phyloP scores from a whole-genome alignment of 2,329 filamentous ascomycete species.

The Colletotrichum salicis region DNA sequence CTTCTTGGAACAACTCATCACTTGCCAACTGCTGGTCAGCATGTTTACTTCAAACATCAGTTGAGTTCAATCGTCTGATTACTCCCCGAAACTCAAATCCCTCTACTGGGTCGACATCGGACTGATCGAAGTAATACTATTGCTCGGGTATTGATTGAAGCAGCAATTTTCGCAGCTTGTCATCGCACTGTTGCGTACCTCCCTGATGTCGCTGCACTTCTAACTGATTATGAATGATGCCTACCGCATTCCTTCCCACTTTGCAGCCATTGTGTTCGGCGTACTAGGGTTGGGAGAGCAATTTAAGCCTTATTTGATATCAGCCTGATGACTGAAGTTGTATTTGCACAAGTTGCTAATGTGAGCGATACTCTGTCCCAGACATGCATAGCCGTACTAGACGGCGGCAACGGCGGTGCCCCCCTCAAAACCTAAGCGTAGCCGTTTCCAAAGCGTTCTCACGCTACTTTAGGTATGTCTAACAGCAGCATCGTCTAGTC shows the following conservation, averaged over 20 bases:
- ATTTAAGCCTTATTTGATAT: neutral
- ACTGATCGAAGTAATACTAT: neutral
- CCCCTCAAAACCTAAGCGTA: neutral
- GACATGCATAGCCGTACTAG: neutral
- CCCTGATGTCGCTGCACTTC: too few species aligned
- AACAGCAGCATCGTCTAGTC: slow-evolving; percentile 1
- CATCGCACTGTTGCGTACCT: too few species aligned
- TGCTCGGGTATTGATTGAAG: neutral
- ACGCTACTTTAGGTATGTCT: neutral
- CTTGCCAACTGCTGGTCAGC: neutral
- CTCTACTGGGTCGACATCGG: slow-evolving; percentile 8
- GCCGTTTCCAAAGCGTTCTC: neutral
- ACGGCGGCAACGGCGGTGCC: slow-evolving; percentile 3
- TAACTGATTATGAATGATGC: too few species aligned
- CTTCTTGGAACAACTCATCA: slow-evolving; percentile 19
- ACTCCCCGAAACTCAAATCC: neutral
- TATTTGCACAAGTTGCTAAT: neutral
- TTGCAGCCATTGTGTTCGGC: neutral
- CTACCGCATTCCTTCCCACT: neutral
- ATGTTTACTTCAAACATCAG: neutral
- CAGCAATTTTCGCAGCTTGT: too few species aligned
- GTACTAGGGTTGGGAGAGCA: neutral
- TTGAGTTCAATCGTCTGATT: slow-evolving; percentile 1
- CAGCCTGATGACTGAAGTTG: neutral
- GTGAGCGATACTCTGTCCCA: neutral